A percentile compares a stretch with the other conserved stretches of the same genome.
Evolutionary conservation across 257 asterid genomes (phyloP).

Genomic region (Fraxinus anomala): DNA sequence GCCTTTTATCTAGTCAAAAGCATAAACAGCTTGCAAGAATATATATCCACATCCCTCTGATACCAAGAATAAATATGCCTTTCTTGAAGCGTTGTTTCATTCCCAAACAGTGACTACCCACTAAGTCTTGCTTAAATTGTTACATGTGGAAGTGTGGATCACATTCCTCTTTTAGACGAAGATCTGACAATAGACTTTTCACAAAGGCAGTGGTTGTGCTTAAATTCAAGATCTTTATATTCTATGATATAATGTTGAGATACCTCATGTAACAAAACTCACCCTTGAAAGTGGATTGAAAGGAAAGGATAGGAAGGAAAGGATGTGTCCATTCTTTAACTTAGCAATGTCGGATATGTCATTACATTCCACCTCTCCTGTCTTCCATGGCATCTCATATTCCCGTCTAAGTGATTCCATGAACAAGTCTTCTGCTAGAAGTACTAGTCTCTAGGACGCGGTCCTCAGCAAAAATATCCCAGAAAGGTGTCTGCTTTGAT

Average conservation of each 20-base stretch:
- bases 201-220: background rate
- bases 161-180: background rate
- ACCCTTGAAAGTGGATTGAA: background rate
- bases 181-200: background rate
- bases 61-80: slow-evolving; percentile 16
- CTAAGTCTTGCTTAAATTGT: background rate
- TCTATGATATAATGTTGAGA: background rate
- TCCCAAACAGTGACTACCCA: slow-evolving; percentile 25
- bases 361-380: too few relatives aligned
- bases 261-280: too few relatives aligned
- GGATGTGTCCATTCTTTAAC: background rate
- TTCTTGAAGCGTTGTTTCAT: slow-evolving; percentile 36
- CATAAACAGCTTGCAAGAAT: slow-evolving; percentile 32
- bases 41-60: slow-evolving; percentile 4
- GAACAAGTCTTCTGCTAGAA: too few relatives aligned
- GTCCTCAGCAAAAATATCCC: too few relatives aligned
- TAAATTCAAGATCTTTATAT: background rate
- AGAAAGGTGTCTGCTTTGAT: too few relatives aligned
- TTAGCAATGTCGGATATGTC: too few relatives aligned
- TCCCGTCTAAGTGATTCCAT: too few relatives aligned
- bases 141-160: background rate
- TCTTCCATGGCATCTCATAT: too few relatives aligned
- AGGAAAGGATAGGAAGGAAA: too few relatives aligned
- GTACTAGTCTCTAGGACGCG: too few relatives aligned
- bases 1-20: slow-evolving; percentile 32